Base-by-base conservation (phyloP, 2,329 filamentous ascomycete species). In the Calonectria hawksworthii region DNA sequence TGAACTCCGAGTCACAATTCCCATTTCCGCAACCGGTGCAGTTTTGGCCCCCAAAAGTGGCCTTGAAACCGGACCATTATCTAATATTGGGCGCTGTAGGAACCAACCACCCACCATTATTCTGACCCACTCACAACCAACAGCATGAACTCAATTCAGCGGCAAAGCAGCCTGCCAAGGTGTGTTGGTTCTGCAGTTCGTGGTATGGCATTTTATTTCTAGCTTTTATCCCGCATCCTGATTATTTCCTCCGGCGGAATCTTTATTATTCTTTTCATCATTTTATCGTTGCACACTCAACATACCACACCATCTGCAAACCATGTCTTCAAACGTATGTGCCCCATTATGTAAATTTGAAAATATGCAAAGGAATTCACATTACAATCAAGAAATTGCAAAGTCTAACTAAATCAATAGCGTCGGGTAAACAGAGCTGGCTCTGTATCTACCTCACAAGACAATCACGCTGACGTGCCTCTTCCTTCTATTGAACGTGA, bases 401-500 rank as follows among this genome's bases (percentile, higher is more conserved):
- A 8, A 7, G 21, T 23, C 21, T 59, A 16, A 59, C 11, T 5
- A 16, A 26, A 66, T 36, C 2, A 16, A 34, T 21, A 72, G 52
- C 44, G 41, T 41, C 52, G 18, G 21, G 6, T 11, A 2, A 36
- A n/a, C 63, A 41, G 52, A 32, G 32, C 63, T 51, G 52, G 63
- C 52, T 61, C 70, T 59, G 18, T 50, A 11, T 2, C 23, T 14
- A 21, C 41, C n/a, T 21, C 51, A 18, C 41, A 30, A 21, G 23
- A 11, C 16, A n/a, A 16, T 11, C 28, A 56, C 28, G 61, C 74
- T 18, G 78, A 79, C 14, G 36, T 75, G 7, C 74, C 78, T 5
- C 65, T 78, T 18, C 73, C 72, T 3, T 78, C 78, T 3, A 75
- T 75, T 3, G 78, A 79, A 54, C 52, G 38, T 4, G 66, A 70